phyloP scores from a whole-genome alignment of 139 green algal genomes.

The Chlorella sp. region DNA sequence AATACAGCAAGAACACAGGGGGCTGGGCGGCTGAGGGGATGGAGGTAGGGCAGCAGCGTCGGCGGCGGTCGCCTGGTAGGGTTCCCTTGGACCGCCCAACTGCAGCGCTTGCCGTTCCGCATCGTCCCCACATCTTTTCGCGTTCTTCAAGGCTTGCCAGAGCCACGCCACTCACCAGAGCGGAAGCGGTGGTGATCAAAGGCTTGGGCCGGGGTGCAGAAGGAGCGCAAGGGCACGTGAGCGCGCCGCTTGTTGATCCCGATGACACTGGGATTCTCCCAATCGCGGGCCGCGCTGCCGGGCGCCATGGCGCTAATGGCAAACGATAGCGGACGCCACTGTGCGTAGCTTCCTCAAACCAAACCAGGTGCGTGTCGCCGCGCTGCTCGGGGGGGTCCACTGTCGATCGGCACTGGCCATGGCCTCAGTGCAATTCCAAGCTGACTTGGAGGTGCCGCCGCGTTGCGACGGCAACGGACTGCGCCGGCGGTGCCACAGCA shows the following conservation, averaged over 20 bases:
- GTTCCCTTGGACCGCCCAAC: not conserved
- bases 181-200: slow-evolving; percentile 9
- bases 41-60: not conserved
- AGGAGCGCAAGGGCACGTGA: slow-evolving; percentile 74
- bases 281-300: slow-evolving; percentile 51
- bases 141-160: not conserved
- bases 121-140: not conserved
- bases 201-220: slow-evolving; percentile 33
- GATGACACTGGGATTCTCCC: slow-evolving; percentile 76
- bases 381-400: too few species aligned
- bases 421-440: too few species aligned
- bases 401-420: too few species aligned
- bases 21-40: not conserved
- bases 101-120: not conserved
- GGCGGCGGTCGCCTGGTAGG: not conserved
- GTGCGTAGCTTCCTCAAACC: too few species aligned
- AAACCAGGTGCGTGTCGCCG: too few species aligned
- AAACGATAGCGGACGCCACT: too few species aligned
- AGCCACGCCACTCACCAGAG: not conserved
- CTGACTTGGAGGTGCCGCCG: too few species aligned
- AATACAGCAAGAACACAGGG: not conserved
- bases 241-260: slow-evolving; percentile 69
- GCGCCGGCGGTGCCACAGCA: too few species aligned
- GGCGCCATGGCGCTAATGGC: too few species aligned
- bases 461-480: too few species aligned